Percentiles rank a stretch among this genome's conserved stretches.
These are phyloP conservation scores for Diaporthe vaccinii DNA, from an alignment of 2,329 filamentous ascomycete species.

Conservation along the genomic window DNA sequence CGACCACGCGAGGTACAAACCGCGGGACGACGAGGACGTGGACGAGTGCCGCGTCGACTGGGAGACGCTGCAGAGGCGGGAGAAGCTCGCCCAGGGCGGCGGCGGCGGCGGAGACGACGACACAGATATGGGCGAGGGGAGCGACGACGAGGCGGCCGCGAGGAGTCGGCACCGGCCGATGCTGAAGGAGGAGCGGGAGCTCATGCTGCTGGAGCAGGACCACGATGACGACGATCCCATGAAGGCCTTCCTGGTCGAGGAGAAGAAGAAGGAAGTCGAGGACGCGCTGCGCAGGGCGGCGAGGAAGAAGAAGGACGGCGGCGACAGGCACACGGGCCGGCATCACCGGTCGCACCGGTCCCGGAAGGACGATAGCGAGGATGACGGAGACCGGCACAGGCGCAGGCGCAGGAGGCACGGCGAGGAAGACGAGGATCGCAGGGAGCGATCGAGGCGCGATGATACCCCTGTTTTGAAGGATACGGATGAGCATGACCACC, in stretches of 20 bases:
- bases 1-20: slow-evolving; percentile 94
- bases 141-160: slow-evolving; percentile 55
- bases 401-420: slow-evolving; percentile 42
- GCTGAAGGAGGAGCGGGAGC: slow-evolving; percentile 85
- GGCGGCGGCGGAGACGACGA: slow-evolving; percentile 54
- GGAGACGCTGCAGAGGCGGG: slow-evolving; percentile 69
- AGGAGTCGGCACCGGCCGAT: slow-evolving; percentile 66
- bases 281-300: slow-evolving; percentile 72
- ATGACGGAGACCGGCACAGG: slow-evolving; percentile 42
- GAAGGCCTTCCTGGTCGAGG: slow-evolving; percentile 89
- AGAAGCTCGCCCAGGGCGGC: slow-evolving; percentile 57
- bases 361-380: slow-evolving; percentile 47
- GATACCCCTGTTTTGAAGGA: slow-evolving; percentile 48
- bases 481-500: slow-evolving; percentile 42
- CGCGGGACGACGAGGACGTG: slow-evolving; percentile 81
- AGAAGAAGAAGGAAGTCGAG: slow-evolving; percentile 91
- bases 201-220: slow-evolving; percentile 80
- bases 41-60: slow-evolving; percentile 71
- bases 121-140: slow-evolving; percentile 63
- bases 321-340: slow-evolving; percentile 55
- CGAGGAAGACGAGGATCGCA: slow-evolving; percentile 42
- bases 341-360: slow-evolving; percentile 62
- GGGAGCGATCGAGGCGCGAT: slow-evolving; percentile 54
- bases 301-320: slow-evolving; percentile 63
- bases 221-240: slow-evolving; percentile 98